Evolutionary conservation across 2,329 filamentous ascomycete species (phyloP).

Genomic region (Ophiostoma fasciatum): DNA sequence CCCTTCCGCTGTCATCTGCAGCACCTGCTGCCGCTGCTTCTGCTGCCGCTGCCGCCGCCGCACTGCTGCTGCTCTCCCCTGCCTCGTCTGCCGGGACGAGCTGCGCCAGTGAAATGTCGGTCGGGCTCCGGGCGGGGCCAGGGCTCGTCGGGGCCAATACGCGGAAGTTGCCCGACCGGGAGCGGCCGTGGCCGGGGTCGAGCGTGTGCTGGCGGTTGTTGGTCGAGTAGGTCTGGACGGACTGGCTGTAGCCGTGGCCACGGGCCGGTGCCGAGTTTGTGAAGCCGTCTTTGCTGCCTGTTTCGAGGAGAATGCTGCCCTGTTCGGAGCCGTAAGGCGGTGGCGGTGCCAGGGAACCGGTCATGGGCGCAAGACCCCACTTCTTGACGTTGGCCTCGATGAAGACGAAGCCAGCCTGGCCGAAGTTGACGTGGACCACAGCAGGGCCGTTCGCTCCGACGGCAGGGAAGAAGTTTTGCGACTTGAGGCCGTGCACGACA

Average conservation of each 20-base stretch:
- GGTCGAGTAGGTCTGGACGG: constrained; percentile 26
- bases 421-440: constrained; percentile 90
- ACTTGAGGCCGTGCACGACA: constrained; percentile 80
- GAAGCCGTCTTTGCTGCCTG: constrained; percentile 52
- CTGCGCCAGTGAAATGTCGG: constrained; percentile 87
- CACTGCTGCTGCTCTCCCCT: constrained; percentile 48
- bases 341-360: constrained; percentile 83
- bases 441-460: constrained; percentile 93
- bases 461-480: constrained; percentile 94
- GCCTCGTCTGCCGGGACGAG: constrained; percentile 56
- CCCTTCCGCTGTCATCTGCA: not conserved
- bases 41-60: constrained; percentile 14
- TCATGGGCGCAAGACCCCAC: constrained; percentile 94
- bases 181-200: constrained; percentile 53
- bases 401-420: constrained; percentile 94
- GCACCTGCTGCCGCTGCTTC: constrained; percentile 14
- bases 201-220: constrained; percentile 24
- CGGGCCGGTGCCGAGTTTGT: constrained; percentile 23
- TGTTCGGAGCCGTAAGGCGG: constrained; percentile 95
- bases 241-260: constrained; percentile 29
- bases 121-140: constrained; percentile 78
- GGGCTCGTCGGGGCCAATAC: constrained; percentile 67
- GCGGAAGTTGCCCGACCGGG: constrained; percentile 64
- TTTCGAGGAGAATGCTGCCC: constrained; percentile 86
- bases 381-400: constrained; percentile 99